Evolutionary conservation across 2,329 filamentous ascomycete genomes (phyloP).

Genomic region (Plectosphaerella sp.): DNA sequence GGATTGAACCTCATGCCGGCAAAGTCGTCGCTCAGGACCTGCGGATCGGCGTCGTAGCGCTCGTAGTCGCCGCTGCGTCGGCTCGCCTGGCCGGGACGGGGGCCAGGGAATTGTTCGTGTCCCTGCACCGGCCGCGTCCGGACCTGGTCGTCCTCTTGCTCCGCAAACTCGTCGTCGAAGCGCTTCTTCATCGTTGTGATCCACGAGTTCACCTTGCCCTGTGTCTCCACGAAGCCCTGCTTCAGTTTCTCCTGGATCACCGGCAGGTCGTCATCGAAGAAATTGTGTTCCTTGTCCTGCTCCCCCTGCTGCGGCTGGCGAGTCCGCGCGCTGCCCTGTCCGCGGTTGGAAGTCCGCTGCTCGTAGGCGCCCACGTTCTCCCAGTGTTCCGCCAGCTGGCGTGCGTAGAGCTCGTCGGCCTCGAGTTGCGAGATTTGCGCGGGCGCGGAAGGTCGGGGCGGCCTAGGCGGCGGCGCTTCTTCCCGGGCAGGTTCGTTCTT

Average conservation of each 20-base stretch:
- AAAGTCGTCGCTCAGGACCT: slow-evolving; percentile 88
- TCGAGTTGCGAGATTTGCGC: slow-evolving; percentile 74
- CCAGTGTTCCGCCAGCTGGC: slow-evolving; percentile 90
- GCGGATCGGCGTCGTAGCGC: slow-evolving; percentile 90
- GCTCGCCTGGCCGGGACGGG: slow-evolving; percentile 56
- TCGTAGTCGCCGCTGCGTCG: slow-evolving; percentile 82
- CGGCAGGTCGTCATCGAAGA: slow-evolving; percentile 93
- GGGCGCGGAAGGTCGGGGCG: slow-evolving; percentile 66
- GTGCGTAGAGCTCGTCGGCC: slow-evolving; percentile 85
- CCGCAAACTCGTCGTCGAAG: slow-evolving; percentile 82
- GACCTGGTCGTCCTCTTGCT: slow-evolving; percentile 51
- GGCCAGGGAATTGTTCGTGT: slow-evolving; percentile 12
- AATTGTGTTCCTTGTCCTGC: slow-evolving; percentile 74
- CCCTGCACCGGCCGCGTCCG: slow-evolving; percentile 27
- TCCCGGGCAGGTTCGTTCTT: slow-evolving; percentile 44
- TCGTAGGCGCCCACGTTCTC: slow-evolving; percentile 59
- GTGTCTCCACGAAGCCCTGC: slow-evolving; percentile 93
- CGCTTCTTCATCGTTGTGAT: slow-evolving; percentile 88
- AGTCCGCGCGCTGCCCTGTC: slow-evolving; percentile 11
- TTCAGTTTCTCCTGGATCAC: slow-evolving; percentile 88
- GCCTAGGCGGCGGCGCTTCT: slow-evolving; percentile 68
- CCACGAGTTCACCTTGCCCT: slow-evolving; percentile 89
- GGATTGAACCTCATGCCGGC: slow-evolving; percentile 59
- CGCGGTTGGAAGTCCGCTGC: slow-evolving; percentile 45
- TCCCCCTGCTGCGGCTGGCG: slow-evolving; percentile 32